phyloP scores from a whole-genome alignment of 768 basidiomycete species.

The Podaxis mareebaensis region DNA sequence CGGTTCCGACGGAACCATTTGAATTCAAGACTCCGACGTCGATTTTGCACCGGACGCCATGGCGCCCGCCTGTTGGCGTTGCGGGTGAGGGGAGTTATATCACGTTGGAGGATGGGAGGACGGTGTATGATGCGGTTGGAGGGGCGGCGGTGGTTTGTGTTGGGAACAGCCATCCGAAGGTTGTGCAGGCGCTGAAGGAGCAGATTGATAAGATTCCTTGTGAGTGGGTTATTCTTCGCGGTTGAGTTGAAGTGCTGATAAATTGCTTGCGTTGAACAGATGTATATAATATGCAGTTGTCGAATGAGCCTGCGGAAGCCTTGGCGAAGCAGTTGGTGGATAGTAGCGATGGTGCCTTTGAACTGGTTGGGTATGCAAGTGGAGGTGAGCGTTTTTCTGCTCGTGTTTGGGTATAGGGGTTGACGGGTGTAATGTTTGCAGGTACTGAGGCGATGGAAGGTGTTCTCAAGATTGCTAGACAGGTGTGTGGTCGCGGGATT shows the following conservation, averaged over 20 bases:
- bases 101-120: conserved; percentile 66
- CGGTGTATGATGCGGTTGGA: conserved; percentile 77
- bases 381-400: conserved; percentile 52
- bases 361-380: conserved; percentile 67
- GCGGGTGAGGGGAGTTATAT: conserved; percentile 71
- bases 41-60: conserved; percentile 72
- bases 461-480: conserved; percentile 79
- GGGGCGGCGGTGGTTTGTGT: conserved; percentile 85
- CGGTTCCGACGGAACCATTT: conserved; percentile 1
- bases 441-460: conserved; percentile 91
- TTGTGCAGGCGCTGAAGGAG: conserved; percentile 73
- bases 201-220: conserved; percentile 80
- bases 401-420: not conserved
- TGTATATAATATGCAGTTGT: conserved; percentile 85
- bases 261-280: conserved; percentile 41
- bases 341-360: conserved; percentile 74
- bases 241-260: not conserved
- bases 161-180: conserved; percentile 72
- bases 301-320: conserved; percentile 79
- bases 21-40: conserved; percentile 8
- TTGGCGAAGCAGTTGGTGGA: conserved; percentile 68
- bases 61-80: conserved; percentile 70
- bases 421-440: conserved; percentile 26
- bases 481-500: conserved; percentile 42
- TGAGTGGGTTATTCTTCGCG: conserved; percentile 35